A percentile compares a stretch with the other conserved stretches of the same genome.
Conservation (phyloP, 2,329 filamentous ascomycete genomes). For the Cladophialophora carrionii region DNA sequence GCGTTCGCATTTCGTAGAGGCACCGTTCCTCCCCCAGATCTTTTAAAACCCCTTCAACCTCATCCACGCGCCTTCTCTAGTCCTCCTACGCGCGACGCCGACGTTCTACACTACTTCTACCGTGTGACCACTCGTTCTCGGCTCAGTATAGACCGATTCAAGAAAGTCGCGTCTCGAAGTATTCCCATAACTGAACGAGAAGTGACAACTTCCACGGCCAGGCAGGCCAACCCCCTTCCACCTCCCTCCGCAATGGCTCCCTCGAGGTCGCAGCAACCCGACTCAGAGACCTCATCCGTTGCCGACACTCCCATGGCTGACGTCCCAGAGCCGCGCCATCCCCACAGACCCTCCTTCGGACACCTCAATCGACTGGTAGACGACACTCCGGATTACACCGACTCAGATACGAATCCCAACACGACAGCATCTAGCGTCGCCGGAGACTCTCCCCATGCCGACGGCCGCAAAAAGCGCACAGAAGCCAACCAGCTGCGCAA, state of each 20-base stretch:
- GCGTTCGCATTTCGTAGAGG: constrained; percentile 4
- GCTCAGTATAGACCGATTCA: neutral
- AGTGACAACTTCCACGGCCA: constrained; percentile 29
- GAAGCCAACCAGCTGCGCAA: constrained; percentile 88
- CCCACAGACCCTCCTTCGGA: constrained; percentile 38
- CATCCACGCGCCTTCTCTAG: constrained; percentile 10
- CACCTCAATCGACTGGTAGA: constrained; percentile 49
- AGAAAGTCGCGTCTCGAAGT: constrained; percentile 25
- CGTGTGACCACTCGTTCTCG: neutral
- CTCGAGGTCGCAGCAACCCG: constrained; percentile 41
- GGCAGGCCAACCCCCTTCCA: constrained; percentile 26
- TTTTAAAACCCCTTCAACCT: constrained; percentile 16
- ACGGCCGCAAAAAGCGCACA: constrained; percentile 82
- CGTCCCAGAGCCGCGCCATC: constrained; percentile 34
- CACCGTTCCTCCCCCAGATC: constrained; percentile 21
- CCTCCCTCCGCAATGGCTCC: constrained; percentile 47
- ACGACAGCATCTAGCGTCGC: constrained; percentile 80
- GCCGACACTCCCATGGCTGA: constrained; percentile 55
- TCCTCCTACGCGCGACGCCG: constrained; percentile 9
- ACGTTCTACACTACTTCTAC: constrained; percentile 6
- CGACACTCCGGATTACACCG: constrained; percentile 67
- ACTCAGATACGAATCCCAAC: constrained; percentile 68
- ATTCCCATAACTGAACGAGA: constrained; percentile 10
- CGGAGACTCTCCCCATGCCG: constrained; percentile 67
- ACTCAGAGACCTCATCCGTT: constrained; percentile 49